Base-by-base conservation (phyloP, 164 flowering plant species). In the Annona cherimola region DNA sequence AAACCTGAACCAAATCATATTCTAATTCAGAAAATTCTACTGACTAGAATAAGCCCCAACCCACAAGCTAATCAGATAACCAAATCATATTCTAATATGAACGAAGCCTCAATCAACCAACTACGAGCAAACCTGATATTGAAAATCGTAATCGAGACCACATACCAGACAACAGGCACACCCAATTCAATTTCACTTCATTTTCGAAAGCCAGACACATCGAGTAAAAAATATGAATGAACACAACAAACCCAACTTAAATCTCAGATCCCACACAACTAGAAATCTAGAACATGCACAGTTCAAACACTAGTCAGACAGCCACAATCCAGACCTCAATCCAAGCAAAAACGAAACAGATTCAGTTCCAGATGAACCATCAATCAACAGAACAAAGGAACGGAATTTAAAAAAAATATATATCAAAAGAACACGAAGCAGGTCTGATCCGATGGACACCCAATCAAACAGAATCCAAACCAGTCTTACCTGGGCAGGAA, bases 401-500 rank as follows among this genome's bases (percentile, higher is more conserved):
- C 26, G 19, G 64, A 11, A 68, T n/a, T n/a, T n/a, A n/a, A n/a
- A n/a, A n/a, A n/a, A n/a, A n/a, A n/a, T n/a, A n/a, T n/a, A n/a
- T n/a, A n/a, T n/a, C 1, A 50, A 50, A 50, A 50, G 14, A 5
- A 50, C 8, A 3, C 57, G 14, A 50, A 50, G 14, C 57, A 50
- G 14, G 14, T 16, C 12, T 59, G 60, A 45, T 3, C 72, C 64
- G 18, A 42, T 42, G 4, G 50, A 42, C 50, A 50, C 7, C 11
- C 16, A 42, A 19, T 60, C 45, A 70, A 60, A 19, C 45, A 1
- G 16, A 2, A 14, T 7, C 46, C 61, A 70, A 60, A 19, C 57
- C 55, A 12, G 14, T 46, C 71, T 69, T 46, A 87, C 96, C 90
- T 90, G 91, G 74, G 83, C 83, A 66, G 96, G 96, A 75, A 89